Evolutionary conservation across 495 filamentous ascomycete species (phyloP).

Genomic region (Aspergillus panamensis): DNA sequence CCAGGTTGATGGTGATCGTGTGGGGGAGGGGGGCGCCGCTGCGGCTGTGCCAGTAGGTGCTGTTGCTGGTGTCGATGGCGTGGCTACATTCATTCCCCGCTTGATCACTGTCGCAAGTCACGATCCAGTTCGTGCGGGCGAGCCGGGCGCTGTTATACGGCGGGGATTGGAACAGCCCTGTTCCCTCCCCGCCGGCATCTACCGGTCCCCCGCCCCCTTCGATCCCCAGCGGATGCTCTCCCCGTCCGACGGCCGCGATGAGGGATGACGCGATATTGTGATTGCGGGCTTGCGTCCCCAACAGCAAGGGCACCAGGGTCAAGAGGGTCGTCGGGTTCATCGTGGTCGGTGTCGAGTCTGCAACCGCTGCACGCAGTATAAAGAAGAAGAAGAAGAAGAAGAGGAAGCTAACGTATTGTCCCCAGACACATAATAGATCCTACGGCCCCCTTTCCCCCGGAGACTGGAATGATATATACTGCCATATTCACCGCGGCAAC

Average conservation of each 20-base stretch:
- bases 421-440: background rate
- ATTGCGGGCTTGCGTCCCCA: background rate
- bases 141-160: background rate
- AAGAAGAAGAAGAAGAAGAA: background rate
- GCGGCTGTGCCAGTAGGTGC: conserved; percentile 44
- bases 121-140: background rate
- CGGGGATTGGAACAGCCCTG: background rate
- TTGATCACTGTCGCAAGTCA: background rate
- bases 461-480: background rate
- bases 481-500: background rate
- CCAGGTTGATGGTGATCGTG: background rate
- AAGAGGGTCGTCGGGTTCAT: background rate
- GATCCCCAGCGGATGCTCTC: background rate
- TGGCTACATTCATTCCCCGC: background rate
- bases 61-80: conserved; percentile 55
- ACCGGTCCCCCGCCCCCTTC: background rate
- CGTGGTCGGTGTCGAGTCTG: background rate
- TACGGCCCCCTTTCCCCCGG: background rate
- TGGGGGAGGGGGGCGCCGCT: background rate
- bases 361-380: background rate
- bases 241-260: background rate
- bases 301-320: background rate
- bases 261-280: background rate
- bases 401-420: background rate
- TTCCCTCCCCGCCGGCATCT: background rate